Conservation (phyloP, 1,139 yeast species). For the Zhuliangozyma parablackwelliae region DNA sequence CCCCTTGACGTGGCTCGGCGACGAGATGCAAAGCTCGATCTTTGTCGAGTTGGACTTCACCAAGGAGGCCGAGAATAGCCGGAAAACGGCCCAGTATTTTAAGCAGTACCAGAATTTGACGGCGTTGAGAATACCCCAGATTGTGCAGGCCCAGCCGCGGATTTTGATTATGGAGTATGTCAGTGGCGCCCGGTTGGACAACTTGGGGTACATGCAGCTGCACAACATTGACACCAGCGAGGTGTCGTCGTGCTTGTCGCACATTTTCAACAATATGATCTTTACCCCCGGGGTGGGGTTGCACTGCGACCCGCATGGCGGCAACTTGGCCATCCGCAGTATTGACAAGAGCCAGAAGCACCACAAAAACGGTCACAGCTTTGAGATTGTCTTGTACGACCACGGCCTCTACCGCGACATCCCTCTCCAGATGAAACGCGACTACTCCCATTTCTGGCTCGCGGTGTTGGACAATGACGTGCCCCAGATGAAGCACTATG, state of each 20-base stretch:
- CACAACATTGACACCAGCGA: conserved; percentile 69
- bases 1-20: conserved; percentile 90
- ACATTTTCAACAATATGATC: conserved; percentile 90
- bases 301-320: conserved; percentile 98
- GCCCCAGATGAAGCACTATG: conserved; percentile 63
- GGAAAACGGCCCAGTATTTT: conserved; percentile 64
- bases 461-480: conserved; percentile 73
- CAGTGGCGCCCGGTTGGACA: conserved; percentile 79
- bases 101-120: conserved; percentile 52
- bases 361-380: conserved; percentile 55
- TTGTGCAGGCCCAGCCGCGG: conserved; percentile 62
- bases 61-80: conserved; percentile 81
- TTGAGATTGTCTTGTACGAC: conserved; percentile 87
- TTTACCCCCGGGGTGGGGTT: conserved; percentile 88
- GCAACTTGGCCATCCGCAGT: conserved; percentile 76
- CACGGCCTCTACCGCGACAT: conserved; percentile 92
- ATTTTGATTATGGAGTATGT: conserved; percentile 86
- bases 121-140: conserved; percentile 74
- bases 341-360: conserved; percentile 25
- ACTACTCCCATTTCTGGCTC: conserved; percentile 90
- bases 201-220: conserved; percentile 56
- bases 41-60: conserved; percentile 84
- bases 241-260: conserved; percentile 82
- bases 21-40: conserved; percentile 81
- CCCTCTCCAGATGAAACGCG: conserved; percentile 69